Conservation (phyloP, 192 early-diverging fungal genomes). For the Funneliformis mosseae region DNA sequence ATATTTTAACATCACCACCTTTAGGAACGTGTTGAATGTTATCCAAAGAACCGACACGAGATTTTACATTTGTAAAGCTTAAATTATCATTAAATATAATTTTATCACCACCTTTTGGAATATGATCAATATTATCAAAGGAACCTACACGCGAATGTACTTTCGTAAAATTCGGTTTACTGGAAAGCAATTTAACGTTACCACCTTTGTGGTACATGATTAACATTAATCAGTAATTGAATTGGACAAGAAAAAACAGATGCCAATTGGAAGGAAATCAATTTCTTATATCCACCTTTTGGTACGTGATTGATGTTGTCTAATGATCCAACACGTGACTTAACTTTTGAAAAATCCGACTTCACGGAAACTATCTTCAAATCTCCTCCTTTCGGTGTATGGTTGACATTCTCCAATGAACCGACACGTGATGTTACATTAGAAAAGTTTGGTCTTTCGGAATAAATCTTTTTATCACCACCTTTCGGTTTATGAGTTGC, state of each 20-base stretch:
- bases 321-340: constrained; percentile 49
- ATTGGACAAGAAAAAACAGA: neutral
- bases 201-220: constrained; percentile 49
- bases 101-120: constrained; percentile 45
- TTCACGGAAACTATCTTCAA: constrained; percentile 35
- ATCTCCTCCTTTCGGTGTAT: constrained; percentile 48
- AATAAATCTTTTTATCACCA: constrained; percentile 42
- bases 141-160: constrained; percentile 46
- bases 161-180: constrained; percentile 38
- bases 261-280: constrained; percentile 27
- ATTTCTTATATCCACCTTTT: constrained; percentile 43
- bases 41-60: constrained; percentile 49
- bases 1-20: constrained; percentile 44
- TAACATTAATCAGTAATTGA: constrained; percentile 44
- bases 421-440: constrained; percentile 46
- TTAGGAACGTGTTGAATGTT: constrained; percentile 47
- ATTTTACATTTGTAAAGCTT: constrained; percentile 38
- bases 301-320: constrained; percentile 43
- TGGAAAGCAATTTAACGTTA: constrained; percentile 44
- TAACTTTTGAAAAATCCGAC: constrained; percentile 34
- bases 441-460: constrained; percentile 38
- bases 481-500: constrained; percentile 50
- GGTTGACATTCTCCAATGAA: constrained; percentile 48
- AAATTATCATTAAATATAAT: constrained; percentile 46
- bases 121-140: constrained; percentile 48